Base-by-base conservation (phyloP, 2,329 filamentous ascomycete species). In the Paecilomyces fulvus region DNA sequence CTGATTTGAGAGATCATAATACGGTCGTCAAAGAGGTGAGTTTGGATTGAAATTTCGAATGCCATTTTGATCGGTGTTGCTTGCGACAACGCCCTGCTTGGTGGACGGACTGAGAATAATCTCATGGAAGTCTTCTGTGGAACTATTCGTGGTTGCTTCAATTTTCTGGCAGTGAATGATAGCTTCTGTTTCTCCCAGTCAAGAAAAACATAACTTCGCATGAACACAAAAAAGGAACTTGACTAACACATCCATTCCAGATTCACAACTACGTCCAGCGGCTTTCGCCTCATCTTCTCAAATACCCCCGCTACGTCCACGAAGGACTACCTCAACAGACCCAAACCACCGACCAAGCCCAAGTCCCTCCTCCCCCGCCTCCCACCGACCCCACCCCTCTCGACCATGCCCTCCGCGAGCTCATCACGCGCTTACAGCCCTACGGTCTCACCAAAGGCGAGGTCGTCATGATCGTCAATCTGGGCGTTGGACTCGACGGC, bases 361-460 rank as follows among this genome's bases (percentile, higher is more conserved):
- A 53, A 20, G 43, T 56, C 14, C 11, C 57, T 12, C 59, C 58
- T 0, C 61, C 62, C 2, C 55, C 59, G 2, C 53, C 56, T 8
- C 54, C 58, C 0, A 60, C 55, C 10, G 58, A 62, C 31, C 56
- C 55, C 10, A 74, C 72, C 14, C 67, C 70, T 0, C 66, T 75
- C 37, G 74, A 76, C 51, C 58, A 60, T 3, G 73, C 73, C 1
- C 62, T 77, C 14, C 68, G 69, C 8, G 62, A 67, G 8, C 62
- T 77, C 3, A 66, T 77, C 23, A 61, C 61, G 1, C 64, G 64
- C 12, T 59, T 78, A 5, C 65, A 70, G 49, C 72, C 73, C 0
- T 77, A 71, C 52, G 69, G 68, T 14, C 64, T 78, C 17, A 77
- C 75, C 28, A 78, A 79, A 61, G 74, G 72, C 0, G 76, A 79